A percentile compares a stretch with the other conserved stretches of the same genome.
Conservation (phyloP, 345 rosid species). For the Mallotus nudiflorus region DNA sequence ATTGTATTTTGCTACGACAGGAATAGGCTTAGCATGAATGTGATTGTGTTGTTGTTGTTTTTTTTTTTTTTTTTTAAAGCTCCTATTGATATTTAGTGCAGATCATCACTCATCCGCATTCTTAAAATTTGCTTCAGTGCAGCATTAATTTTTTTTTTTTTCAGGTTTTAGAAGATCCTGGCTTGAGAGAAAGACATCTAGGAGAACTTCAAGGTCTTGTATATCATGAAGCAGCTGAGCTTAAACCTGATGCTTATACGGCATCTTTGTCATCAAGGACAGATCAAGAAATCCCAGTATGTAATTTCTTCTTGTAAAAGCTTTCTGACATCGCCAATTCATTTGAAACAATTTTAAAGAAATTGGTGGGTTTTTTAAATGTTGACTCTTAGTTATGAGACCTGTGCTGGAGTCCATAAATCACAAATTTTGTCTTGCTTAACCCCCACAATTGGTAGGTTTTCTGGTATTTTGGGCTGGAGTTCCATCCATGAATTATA, state of each 20-base stretch:
- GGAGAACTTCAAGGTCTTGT: constrained; percentile 22
- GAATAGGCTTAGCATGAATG: neutral
- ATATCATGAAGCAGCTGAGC: constrained; percentile 8
- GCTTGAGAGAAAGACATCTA: constrained; percentile 23
- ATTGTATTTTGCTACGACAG: too few relatives aligned
- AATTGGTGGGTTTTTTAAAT: too few relatives aligned
- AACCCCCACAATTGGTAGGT: neutral
- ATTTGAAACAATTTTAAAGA: too few relatives aligned
- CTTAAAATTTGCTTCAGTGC: neutral
- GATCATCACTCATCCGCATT: neutral
- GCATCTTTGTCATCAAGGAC: constrained; percentile 1
- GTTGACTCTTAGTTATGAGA: neutral
- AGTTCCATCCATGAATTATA: neutral
- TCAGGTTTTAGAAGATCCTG: constrained; percentile 23
- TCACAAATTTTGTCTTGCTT: neutral
- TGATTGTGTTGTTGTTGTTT: neutral
- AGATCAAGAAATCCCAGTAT: constrained; percentile 12
- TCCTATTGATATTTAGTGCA: neutral
- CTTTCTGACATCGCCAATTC: too few relatives aligned
- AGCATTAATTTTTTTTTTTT: neutral
- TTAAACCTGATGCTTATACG: constrained; percentile 10
- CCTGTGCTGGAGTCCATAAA: neutral
- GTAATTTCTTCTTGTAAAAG: neutral
- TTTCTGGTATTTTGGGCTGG: too few relatives aligned
- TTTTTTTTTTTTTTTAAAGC: neutral